Conservation (phyloP, 2,329 filamentous ascomycete genomes). For the Fusarium sp. region DNA sequence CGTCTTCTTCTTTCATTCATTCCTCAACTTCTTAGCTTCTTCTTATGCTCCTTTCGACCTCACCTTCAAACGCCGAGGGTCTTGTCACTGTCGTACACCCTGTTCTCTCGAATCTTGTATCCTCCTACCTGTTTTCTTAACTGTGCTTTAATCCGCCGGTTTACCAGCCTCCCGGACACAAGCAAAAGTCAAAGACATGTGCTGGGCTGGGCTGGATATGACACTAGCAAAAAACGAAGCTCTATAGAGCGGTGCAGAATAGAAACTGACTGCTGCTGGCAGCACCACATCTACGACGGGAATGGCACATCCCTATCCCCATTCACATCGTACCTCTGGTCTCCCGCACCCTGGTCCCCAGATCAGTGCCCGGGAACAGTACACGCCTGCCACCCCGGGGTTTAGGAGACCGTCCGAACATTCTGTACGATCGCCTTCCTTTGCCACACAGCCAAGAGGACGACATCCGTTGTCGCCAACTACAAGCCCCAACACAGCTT, state of each 20-base stretch:
- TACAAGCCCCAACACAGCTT: constrained; percentile 64
- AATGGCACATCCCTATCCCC: constrained; percentile 70
- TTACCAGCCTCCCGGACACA: neutral
- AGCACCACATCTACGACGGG: constrained; percentile 67
- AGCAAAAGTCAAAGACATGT: constrained; percentile 10
- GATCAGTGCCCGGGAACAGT: constrained; percentile 68
- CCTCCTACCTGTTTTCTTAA: neutral
- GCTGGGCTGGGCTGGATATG: constrained; percentile 21
- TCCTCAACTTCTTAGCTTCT: constrained; percentile 7
- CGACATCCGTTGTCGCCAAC: constrained; percentile 69
- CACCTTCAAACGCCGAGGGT: constrained; percentile 7
- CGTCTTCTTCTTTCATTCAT: constrained; percentile 7
- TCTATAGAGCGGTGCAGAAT: constrained; percentile 17
- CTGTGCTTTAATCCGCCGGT: neutral
- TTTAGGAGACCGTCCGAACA: constrained; percentile 67
- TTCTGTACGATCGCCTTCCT: constrained; percentile 67
- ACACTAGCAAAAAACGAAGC: constrained; percentile 12
- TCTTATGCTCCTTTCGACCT: constrained; percentile 15
- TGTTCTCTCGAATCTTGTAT: constrained; percentile 2
- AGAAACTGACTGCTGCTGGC: constrained; percentile 49
- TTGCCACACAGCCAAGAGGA: constrained; percentile 60
- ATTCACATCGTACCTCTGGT: constrained; percentile 61
- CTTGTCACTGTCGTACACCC: constrained; percentile 13
- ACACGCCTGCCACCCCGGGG: constrained; percentile 65
- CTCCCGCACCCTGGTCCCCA: constrained; percentile 67